phyloP scores from a whole-genome alignment of 2,329 filamentous ascomycete species.

The Elsinoe arachidis region DNA sequence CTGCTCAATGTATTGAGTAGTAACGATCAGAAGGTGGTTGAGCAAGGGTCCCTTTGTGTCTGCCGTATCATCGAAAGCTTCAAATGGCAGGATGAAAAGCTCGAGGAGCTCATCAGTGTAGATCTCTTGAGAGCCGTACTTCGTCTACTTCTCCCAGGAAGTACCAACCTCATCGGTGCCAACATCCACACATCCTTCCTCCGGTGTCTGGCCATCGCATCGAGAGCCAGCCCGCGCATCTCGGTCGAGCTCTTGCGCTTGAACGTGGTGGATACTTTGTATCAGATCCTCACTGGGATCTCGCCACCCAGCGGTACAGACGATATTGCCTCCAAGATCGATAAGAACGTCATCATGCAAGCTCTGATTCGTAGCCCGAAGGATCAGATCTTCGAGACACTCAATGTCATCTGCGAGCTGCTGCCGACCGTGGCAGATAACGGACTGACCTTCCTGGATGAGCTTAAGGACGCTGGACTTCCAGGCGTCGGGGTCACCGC shows the following conservation, averaged over 20 bases:
- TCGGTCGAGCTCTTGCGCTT: constrained; percentile 90
- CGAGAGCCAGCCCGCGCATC: constrained; percentile 75
- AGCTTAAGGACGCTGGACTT: constrained; percentile 41
- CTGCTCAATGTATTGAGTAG: constrained; percentile 82
- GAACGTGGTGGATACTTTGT: constrained; percentile 93
- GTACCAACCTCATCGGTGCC: constrained; percentile 86
- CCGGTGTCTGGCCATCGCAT: constrained; percentile 80
- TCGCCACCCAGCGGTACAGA: constrained; percentile 75
- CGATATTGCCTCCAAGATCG: constrained; percentile 74
- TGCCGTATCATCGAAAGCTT: constrained; percentile 96
- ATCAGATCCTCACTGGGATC: constrained; percentile 92
- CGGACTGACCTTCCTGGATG: constrained; percentile 43
- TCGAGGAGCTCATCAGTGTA: constrained; percentile 86
- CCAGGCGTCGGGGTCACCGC: constrained; percentile 38
- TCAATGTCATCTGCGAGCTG: constrained; percentile 95
- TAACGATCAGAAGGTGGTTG: constrained; percentile 91
- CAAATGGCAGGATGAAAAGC: constrained; percentile 73
- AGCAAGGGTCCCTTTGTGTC: constrained; percentile 92
- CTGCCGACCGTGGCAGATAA: constrained; percentile 64
- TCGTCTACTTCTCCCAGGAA: constrained; percentile 81
- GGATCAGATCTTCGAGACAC: constrained; percentile 92
- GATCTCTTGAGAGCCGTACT: constrained; percentile 78
- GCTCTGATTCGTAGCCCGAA: constrained; percentile 89
- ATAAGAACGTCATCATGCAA: constrained; percentile 98
- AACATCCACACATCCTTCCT: constrained; percentile 96